Conservation (phyloP, 208 protist species). For the Sergeia podlipaevii region DNA sequence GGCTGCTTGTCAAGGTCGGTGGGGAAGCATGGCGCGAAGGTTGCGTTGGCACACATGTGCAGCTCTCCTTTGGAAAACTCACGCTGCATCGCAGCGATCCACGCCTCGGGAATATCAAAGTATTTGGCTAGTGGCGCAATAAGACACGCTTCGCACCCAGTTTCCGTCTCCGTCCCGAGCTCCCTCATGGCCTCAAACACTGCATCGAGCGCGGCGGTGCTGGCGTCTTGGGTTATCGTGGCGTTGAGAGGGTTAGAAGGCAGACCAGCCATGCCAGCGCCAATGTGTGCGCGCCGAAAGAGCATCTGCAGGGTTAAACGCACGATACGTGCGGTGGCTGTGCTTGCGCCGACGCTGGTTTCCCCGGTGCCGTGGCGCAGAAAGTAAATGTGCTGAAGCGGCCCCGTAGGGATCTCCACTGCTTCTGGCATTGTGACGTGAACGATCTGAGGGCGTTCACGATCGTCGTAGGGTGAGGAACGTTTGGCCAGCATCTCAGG, state of each 20-base stretch:
- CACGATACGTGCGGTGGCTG: constrained; percentile 44
- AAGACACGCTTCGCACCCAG: constrained; percentile 16
- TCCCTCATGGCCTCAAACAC: constrained; percentile 1
- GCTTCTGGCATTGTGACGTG: constrained; percentile 26
- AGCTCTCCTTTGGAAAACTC: constrained; percentile 38
- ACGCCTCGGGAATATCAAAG: constrained; percentile 40
- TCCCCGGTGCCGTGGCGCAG: constrained; percentile 33
- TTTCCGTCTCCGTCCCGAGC: constrained; percentile 9
- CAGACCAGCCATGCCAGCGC: constrained; percentile 30
- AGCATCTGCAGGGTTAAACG: constrained; percentile 56
- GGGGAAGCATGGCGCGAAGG: constrained; percentile 23
- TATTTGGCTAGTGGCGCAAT: constrained; percentile 33
- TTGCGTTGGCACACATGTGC: constrained; percentile 30
- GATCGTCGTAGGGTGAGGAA: constrained; percentile 27
- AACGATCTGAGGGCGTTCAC: constrained; percentile 37
- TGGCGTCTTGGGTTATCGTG: constrained; percentile 8
- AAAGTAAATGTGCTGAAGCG: constrained; percentile 20
- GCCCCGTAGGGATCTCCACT: constrained; percentile 24
- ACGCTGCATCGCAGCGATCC: constrained; percentile 49
- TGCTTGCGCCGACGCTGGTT: constrained; percentile 34
- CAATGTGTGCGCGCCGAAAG: constrained; percentile 38
- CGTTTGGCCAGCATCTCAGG: constrained; percentile 32
- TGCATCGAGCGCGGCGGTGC: not conserved
- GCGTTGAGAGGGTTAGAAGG: constrained; percentile 55
- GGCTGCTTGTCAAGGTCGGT: constrained; percentile 5